These are phyloP conservation scores for Gamarada debralockiae DNA, from an alignment of 495 filamentous ascomycete genomes.

Conservation along the genomic window DNA sequence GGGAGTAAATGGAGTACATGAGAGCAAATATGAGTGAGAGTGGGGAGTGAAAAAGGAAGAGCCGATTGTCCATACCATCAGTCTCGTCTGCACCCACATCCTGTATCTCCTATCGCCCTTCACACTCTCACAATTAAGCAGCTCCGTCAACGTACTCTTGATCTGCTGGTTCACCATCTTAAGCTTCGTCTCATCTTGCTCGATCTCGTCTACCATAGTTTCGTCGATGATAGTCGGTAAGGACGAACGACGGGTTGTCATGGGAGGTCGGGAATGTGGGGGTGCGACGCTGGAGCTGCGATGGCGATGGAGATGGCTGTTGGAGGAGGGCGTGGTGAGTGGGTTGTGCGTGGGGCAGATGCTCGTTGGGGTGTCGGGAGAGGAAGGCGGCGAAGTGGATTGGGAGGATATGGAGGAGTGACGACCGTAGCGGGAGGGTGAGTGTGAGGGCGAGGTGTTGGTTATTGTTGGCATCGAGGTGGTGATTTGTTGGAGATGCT, in stretches of 20 bases:
- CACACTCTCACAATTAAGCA: conserved; percentile 60
- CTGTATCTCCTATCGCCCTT: conserved; percentile 50
- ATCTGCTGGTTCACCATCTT: conserved; percentile 60
- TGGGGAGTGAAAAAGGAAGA: too few species aligned
- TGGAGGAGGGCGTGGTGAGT: conserved; percentile 13
- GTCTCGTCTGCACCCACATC: conserved; percentile 56
- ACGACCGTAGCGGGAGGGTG: conserved; percentile 27
- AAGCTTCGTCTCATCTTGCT: conserved; percentile 47
- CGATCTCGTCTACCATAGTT: conserved; percentile 33
- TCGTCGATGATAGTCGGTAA: conserved; percentile 37
- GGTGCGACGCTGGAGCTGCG: conserved; percentile 12
- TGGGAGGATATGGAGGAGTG: conserved; percentile 1
- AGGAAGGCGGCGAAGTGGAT: conserved; percentile 4
- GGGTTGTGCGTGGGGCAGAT: conserved; percentile 14
- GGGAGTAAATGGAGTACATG: too few species aligned
- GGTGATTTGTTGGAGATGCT: conserved; percentile 43
- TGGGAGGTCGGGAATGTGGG: background rate
- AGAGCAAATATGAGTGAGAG: too few species aligned
- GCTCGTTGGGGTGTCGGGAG: conserved; percentile 20
- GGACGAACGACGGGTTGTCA: conserved; percentile 16
- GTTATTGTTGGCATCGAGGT: conserved; percentile 24
- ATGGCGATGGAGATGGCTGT: conserved; percentile 9
- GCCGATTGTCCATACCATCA: too few species aligned
- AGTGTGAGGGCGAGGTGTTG: conserved; percentile 26
- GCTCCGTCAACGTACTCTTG: conserved; percentile 60